Conservation (phyloP, 306 rosid genomes). For the Vigna angularis region DNA sequence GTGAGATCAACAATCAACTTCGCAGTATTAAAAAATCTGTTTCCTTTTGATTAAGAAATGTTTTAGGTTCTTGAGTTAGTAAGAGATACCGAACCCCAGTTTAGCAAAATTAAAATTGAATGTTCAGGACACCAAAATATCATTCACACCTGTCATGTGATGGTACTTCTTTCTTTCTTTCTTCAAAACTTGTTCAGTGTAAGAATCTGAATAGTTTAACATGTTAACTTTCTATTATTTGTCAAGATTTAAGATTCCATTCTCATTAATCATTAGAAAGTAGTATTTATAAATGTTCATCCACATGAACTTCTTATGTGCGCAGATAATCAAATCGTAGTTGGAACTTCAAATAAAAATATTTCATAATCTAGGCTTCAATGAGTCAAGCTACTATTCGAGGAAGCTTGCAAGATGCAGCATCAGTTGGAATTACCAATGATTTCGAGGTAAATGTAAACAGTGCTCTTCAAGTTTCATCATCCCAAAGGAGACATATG, state of each 20-base stretch:
- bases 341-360: slow-evolving; percentile 31
- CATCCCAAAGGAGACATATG: slow-evolving; percentile 45
- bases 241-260: background rate
- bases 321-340: slow-evolving; percentile 22
- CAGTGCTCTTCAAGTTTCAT: slow-evolving; percentile 43
- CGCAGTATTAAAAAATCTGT: no score
- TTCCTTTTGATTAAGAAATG: background rate
- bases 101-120: background rate
- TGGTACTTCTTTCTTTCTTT: background rate
- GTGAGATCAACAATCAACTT: no score
- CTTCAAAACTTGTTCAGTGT: background rate
- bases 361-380: slow-evolving; percentile 12
- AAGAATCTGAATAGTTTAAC: slow-evolving; percentile 16
- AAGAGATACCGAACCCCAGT: background rate
- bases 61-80: background rate
- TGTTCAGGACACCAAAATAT: background rate
- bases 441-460: slow-evolving; percentile 34
- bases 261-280: background rate
- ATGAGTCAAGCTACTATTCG: slow-evolving; percentile 43
- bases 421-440: slow-evolving; percentile 7
- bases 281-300: background rate
- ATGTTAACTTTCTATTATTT: background rate
- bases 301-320: background rate
- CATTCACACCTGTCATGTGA: background rate
- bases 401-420: slow-evolving; percentile 35